Evolutionary conservation across 1,139 yeast genomes (phyloP).

Genomic region (Torulaspora pretoriensis): DNA sequence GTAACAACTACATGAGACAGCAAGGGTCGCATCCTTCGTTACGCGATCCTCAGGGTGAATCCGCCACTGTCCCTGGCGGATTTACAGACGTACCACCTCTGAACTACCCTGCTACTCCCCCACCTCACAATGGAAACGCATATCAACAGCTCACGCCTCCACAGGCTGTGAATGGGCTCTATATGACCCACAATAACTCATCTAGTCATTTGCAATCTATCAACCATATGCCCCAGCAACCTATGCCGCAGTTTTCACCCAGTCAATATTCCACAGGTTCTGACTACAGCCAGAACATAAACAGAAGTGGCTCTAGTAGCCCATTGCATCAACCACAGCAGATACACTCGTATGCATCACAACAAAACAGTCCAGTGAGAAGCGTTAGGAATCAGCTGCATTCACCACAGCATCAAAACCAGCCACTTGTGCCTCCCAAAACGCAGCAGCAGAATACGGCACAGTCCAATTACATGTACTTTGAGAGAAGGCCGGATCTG

Average conservation of each 20-base stretch:
- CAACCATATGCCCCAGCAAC: slow-evolving; percentile 19
- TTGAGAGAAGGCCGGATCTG: slow-evolving; percentile 82
- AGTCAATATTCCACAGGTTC: slow-evolving; percentile 31
- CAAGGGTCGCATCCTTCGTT: slow-evolving; percentile 40
- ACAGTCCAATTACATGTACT: slow-evolving; percentile 52
- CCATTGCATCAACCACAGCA: slow-evolving; percentile 29
- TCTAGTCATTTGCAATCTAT: slow-evolving; percentile 19
- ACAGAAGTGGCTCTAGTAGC: slow-evolving; percentile 22
- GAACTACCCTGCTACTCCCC: slow-evolving; percentile 32
- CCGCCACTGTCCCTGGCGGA: slow-evolving; percentile 18
- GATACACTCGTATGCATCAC: slow-evolving; percentile 13
- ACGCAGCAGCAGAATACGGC: slow-evolving; percentile 20
- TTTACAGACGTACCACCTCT: slow-evolving; percentile 33
- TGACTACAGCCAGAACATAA: slow-evolving; percentile 21
- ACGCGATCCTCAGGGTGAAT: slow-evolving; percentile 34
- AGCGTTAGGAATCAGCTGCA: slow-evolving; percentile 20
- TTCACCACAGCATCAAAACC: slow-evolving; percentile 18
- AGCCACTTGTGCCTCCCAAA: slow-evolving; percentile 23
- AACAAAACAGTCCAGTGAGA: slow-evolving; percentile 27
- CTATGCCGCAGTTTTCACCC: slow-evolving; percentile 26
- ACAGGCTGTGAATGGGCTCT: slow-evolving; percentile 25
- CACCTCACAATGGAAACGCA: slow-evolving; percentile 13
- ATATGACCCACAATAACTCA: slow-evolving; percentile 32
- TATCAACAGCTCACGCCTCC: slow-evolving; percentile 27
- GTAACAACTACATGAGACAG: slow-evolving; percentile 35